Evolutionary conservation across 202 grass and related monocot genomes (phyloP), one percentile per base, ranked within the genome.

Genomic region (Bolboschoenoplectus hybrid): DNA sequence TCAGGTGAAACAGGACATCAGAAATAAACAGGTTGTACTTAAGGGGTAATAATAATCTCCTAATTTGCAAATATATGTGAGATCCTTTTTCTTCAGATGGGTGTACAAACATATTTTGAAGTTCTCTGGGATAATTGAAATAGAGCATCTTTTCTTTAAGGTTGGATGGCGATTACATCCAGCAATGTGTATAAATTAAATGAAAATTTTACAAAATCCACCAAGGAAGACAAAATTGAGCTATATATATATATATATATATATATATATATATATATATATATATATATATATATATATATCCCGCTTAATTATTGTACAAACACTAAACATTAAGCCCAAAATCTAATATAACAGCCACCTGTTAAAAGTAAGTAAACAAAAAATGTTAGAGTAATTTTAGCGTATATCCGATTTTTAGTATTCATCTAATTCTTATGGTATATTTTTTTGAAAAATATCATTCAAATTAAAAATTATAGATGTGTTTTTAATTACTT

Each of bases 141-240:
- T 10, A 52, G 11, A 52, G 8, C 0, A 1, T 60, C 17, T 19
- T 16, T 3, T 12, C 14, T 56, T 56, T 13, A 13, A 58, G 14
- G 16, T n/a, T 58, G 56, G 14, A 58, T 58, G 13, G 7, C 14
- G 2, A 58, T 5, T 17, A 17, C 13, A 61, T 62, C 58, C n/a
- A 20, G 26, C 58, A 62, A 62, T 26, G 20, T 60, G 4, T 60
- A 19, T 60, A n/a, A 65, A 65, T 38, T 7, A 66, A 66, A 66
- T 66, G 10, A 67, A 40, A 16, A 40, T 43, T 65, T 63, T 61
- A 66, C 10, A 2, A 66, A 66, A 9, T 47, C 67, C 11, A 66
- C n/a, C 47, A 57, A 82, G 40, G n/a, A 43, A 82, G 26, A 76
- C n/a, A 76, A 76, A 9, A 46, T 67, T 19, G 34, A 67, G 34